These are phyloP conservation scores for Aspergillus sp. DNA, from an alignment of 2,329 filamentous ascomycete genomes.

Conservation along the genomic window DNA sequence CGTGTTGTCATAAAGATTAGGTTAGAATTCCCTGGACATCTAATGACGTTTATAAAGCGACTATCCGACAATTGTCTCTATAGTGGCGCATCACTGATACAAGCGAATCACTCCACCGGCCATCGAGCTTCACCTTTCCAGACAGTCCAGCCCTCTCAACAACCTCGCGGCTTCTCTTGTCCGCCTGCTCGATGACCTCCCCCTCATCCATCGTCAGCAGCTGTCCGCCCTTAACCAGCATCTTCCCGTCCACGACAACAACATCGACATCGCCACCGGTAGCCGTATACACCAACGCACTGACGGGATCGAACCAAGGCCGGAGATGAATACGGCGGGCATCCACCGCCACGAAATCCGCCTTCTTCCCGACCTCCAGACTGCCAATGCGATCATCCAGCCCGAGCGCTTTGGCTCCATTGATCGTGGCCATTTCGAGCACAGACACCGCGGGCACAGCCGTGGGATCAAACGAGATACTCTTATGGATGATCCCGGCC, in stretches of 20 bases:
- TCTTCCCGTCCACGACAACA: conserved; percentile 36
- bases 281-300: conserved; percentile 35
- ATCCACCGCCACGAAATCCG: conserved; percentile 31
- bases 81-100: too few relatives aligned
- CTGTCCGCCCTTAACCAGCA: conserved; percentile 28
- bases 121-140: conserved; percentile 28
- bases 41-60: too few relatives aligned
- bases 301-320: conserved; percentile 35
- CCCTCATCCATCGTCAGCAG: conserved; percentile 34
- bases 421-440: conserved; percentile 45
- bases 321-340: conserved; percentile 24
- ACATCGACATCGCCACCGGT: conserved; percentile 37
- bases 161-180: conserved; percentile 26
- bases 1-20: too few relatives aligned
- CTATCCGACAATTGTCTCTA: too few relatives aligned
- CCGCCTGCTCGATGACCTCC: conserved; percentile 31
- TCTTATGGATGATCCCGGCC: conserved; percentile 42
- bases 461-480: conserved; percentile 33
- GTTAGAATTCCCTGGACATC: too few relatives aligned
- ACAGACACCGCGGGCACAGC: conserved; percentile 38
- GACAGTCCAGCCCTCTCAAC: conserved; percentile 30
- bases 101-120: conserved; percentile 21
- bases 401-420: conserved; percentile 41
- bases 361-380: conserved; percentile 34
- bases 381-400: conserved; percentile 32